phyloP scores from a whole-genome alignment of 352 stramenopile species.

The Stephanocyclus meneghinianus region DNA sequence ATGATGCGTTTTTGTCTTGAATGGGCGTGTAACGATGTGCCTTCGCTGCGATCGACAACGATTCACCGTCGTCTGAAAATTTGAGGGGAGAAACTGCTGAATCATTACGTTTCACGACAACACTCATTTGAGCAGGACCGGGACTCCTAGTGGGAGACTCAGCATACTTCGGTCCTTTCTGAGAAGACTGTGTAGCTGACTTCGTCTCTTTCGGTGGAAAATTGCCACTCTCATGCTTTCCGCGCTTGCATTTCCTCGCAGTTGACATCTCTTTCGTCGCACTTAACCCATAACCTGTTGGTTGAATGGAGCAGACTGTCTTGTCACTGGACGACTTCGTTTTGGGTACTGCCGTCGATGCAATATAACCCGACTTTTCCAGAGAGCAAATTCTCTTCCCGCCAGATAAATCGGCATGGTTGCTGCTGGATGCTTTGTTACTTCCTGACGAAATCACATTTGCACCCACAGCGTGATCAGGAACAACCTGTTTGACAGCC shows the following conservation, averaged over 20 bases:
- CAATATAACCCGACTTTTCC: background rate
- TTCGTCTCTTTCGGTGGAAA: too few relatives aligned
- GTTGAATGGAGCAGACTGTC: background rate
- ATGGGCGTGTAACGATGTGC: constrained; percentile 1
- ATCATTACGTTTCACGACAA: background rate
- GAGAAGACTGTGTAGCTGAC: too few relatives aligned
- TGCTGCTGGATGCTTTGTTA: too few relatives aligned
- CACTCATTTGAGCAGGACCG: background rate
- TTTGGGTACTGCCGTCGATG: background rate
- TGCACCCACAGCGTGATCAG: too few relatives aligned
- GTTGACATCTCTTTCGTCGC: too few relatives aligned
- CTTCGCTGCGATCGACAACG: background rate
- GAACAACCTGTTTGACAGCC: background rate
- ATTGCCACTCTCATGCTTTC: too few relatives aligned
- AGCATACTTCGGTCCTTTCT: background rate
- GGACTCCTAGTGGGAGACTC: background rate
- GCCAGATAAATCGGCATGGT: too few relatives aligned
- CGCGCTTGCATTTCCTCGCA: too few relatives aligned
- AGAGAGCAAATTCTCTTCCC: too few relatives aligned
- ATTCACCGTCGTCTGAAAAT: background rate
- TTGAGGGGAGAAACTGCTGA: background rate
- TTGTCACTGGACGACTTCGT: background rate
- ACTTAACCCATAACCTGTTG: background rate
- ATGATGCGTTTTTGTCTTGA: constrained; percentile 2
- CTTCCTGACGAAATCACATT: too few relatives aligned